Conservation (phyloP, 257 asterid species). For the Scutellaria barbata region DNA sequence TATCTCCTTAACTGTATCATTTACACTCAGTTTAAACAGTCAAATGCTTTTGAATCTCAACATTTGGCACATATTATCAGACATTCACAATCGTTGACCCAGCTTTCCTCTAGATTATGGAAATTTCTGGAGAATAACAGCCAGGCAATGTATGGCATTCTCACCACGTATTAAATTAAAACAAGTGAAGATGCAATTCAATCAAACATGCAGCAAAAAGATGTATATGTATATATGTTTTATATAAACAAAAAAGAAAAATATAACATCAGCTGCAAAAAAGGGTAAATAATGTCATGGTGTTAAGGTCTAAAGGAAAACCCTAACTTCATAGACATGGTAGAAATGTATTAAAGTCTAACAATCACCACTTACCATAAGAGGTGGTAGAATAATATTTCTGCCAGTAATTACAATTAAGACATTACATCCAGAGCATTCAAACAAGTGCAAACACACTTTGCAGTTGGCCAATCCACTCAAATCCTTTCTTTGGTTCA, state of each 20-base stretch:
- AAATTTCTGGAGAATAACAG: not conserved
- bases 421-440: not conserved
- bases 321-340: not conserved
- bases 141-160: not conserved
- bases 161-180: constrained; percentile 15
- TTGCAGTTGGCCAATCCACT: not conserved
- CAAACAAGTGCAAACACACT: not conserved
- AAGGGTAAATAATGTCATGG: not conserved
- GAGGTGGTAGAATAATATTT: not conserved
- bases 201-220: not conserved
- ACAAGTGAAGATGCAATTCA: constrained; percentile 27
- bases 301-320: not conserved
- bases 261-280: not conserved
- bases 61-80: not conserved
- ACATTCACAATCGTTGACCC: not conserved
- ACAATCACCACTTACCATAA: not conserved
- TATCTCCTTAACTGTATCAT: too few relatives aligned
- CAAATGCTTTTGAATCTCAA: not conserved
- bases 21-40: too few relatives aligned
- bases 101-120: not conserved
- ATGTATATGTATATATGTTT: not conserved
- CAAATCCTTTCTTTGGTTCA: not conserved
- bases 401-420: not conserved
- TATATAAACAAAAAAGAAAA: not conserved
- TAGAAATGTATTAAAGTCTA: not conserved